A percentile compares a stretch with the other conserved stretches of the same genome.
phyloP scores from a whole-genome alignment of 2,329 filamentous ascomycete genomes.

The Phialocephala sp. region DNA sequence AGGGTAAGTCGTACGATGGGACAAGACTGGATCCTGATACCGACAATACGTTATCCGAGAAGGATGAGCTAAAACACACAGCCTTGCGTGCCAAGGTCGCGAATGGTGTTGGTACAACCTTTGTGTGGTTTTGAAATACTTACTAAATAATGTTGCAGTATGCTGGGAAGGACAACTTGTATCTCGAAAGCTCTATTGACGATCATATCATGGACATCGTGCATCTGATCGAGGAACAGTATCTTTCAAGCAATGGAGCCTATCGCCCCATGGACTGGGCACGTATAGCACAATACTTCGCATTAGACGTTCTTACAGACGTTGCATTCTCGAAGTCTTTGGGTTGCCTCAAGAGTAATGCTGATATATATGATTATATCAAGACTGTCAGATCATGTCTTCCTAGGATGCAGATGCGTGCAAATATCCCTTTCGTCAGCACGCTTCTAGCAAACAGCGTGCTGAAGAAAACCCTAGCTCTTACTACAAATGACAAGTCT shows the following conservation, averaged over 20 bases:
- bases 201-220: constrained; percentile 52
- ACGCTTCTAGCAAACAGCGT: constrained; percentile 42
- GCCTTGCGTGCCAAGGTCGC: constrained; percentile 54
- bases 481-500: constrained; percentile 46
- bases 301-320: constrained; percentile 59
- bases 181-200: constrained; percentile 56
- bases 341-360: constrained; percentile 54
- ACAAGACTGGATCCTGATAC: constrained; percentile 57
- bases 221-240: constrained; percentile 55
- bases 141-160: constrained; percentile 46
- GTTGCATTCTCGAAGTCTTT: constrained; percentile 58
- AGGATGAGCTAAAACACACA: constrained; percentile 52
- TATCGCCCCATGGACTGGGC: constrained; percentile 54
- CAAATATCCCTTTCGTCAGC: constrained; percentile 50
- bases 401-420: constrained; percentile 51
- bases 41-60: constrained; percentile 58
- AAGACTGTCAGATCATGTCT: constrained; percentile 49
- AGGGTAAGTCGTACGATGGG: constrained; percentile 45
- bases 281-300: constrained; percentile 56
- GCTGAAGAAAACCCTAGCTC: constrained; percentile 45
- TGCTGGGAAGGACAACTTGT: constrained; percentile 55
- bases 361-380: constrained; percentile 56
- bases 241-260: constrained; percentile 47
- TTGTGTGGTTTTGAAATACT: constrained; percentile 37
- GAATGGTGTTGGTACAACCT: constrained; percentile 53